Conservation (phyloP, 2,329 filamentous ascomycete genomes). For the Aspergillus versicolor region DNA sequence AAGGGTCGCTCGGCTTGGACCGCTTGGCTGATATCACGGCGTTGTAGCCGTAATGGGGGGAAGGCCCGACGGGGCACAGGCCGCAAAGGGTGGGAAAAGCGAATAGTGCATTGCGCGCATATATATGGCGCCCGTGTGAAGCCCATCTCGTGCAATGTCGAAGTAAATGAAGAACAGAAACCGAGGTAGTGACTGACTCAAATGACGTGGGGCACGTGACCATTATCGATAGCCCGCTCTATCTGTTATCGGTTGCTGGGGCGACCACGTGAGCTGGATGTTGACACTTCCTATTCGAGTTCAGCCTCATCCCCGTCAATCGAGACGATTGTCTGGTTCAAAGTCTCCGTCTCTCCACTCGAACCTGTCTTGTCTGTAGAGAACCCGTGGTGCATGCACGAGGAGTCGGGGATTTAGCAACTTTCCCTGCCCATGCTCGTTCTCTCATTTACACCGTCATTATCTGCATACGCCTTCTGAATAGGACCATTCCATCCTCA, state of each 20-base stretch:
- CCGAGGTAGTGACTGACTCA: conserved; percentile 1
- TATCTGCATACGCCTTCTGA: not conserved
- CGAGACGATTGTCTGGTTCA: not conserved
- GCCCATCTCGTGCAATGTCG: conserved; percentile 23
- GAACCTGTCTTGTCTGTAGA: not conserved
- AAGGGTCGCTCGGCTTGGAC: conserved; percentile 53
- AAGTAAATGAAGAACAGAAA: not conserved
- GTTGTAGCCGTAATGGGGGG: conserved; percentile 15
- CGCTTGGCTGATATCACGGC: conserved; percentile 31
- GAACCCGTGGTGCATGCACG: conserved; percentile 6
- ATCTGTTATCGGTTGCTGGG: conserved; percentile 1
- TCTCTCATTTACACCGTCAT: conserved; percentile 1
- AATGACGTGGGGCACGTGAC: conserved; percentile 3
- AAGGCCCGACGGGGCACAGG: not conserved
- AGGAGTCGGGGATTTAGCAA: conserved; percentile 4
- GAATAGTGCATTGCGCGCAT: conserved; percentile 31
- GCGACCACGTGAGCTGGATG: conserved; percentile 16
- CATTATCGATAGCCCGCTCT: not conserved
- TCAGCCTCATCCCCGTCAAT: not conserved
- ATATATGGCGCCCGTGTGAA: conserved; percentile 25
- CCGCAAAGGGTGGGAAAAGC: conserved; percentile 11
- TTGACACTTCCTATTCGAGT: conserved; percentile 13
- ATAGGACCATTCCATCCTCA: not conserved
- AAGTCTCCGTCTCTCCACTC: conserved; percentile 5
- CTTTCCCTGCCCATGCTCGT: conserved; percentile 5